Evolutionary conservation across 164 flowering plant species (phyloP).

Genomic region (Umbellularia californica): DNA sequence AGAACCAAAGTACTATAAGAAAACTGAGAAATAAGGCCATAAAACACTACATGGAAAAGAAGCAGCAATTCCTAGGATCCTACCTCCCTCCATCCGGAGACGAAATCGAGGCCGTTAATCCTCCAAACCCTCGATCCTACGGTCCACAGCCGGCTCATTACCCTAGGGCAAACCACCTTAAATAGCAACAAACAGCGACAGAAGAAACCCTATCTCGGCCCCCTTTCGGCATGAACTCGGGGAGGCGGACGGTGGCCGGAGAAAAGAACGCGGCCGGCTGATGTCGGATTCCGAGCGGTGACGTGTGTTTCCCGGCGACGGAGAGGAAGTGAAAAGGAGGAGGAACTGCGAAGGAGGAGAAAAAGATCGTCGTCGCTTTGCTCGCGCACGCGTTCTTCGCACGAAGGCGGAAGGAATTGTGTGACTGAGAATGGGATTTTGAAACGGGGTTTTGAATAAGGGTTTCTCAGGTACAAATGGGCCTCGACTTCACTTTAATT

Average conservation of each 20-base stretch:
- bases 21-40: conserved; percentile 16
- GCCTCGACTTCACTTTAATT: not conserved
- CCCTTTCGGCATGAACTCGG: conserved; percentile 11
- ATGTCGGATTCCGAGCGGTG: not conserved
- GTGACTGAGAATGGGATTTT: not conserved
- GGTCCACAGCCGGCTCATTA: conserved; percentile 43
- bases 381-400: conserved; percentile 2
- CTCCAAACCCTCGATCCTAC: conserved; percentile 39
- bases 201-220: no score
- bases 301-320: not conserved
- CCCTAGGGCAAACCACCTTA: conserved; percentile 15
- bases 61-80: conserved; percentile 19
- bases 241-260: not conserved
- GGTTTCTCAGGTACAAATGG: not conserved
- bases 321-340: not conserved
- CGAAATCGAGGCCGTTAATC: conserved; percentile 50
- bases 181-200: not conserved
- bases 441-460: not conserved
- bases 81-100: conserved; percentile 99
- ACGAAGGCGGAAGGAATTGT: conserved; percentile 1
- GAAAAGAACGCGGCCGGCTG: not conserved
- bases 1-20: not conserved
- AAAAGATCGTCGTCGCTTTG: no score
- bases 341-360: not conserved
- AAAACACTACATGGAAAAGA: not conserved